Evolutionary conservation across 495 filamentous ascomycete species (phyloP).

Genomic region (Tuber melanosporum): DNA sequence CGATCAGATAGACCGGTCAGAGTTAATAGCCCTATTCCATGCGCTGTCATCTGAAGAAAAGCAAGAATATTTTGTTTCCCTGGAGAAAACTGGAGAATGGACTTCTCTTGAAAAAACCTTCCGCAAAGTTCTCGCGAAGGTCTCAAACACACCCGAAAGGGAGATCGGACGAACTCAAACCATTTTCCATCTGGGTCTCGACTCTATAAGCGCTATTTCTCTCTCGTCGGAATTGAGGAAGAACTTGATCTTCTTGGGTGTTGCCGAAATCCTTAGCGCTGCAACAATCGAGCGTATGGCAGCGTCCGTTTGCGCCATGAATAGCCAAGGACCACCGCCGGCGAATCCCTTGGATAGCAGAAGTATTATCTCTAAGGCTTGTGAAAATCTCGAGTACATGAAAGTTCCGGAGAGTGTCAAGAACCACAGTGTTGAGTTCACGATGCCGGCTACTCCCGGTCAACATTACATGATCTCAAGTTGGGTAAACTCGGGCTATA

Average conservation of each 20-base stretch:
- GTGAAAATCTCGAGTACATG: conserved; percentile 42
- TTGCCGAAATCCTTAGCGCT: conserved; percentile 61
- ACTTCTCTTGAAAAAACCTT: conserved; percentile 50
- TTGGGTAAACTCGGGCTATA: conserved; percentile 59
- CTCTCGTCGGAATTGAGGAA: conserved; percentile 59
- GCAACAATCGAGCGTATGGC: conserved; percentile 58
- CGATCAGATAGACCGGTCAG: conserved; percentile 15
- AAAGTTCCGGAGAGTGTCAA: conserved; percentile 43
- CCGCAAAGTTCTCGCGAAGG: conserved; percentile 55
- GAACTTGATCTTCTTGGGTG: conserved; percentile 52
- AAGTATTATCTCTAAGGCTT: conserved; percentile 39
- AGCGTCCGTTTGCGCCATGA: conserved; percentile 25
- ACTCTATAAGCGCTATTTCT: conserved; percentile 83
- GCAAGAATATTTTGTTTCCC: conserved; percentile 13
- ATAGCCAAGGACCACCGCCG: conserved; percentile 16
- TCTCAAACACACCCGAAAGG: conserved; percentile 56
- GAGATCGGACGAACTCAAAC: conserved; percentile 58
- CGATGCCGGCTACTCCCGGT: conserved; percentile 61
- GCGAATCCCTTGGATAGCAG: conserved; percentile 31
- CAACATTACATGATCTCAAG: conserved; percentile 64
- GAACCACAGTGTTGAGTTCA: conserved; percentile 47
- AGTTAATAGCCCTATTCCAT: conserved; percentile 24
- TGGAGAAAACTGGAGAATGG: conserved; percentile 40
- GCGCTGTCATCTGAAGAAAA: conserved; percentile 13
- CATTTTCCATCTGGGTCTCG: conserved; percentile 79